Percentiles rank a stretch among this genome's conserved stretches.
phyloP scores from a whole-genome alignment of 2,329 filamentous ascomycete species.

The Colletotrichum kahawae region DNA sequence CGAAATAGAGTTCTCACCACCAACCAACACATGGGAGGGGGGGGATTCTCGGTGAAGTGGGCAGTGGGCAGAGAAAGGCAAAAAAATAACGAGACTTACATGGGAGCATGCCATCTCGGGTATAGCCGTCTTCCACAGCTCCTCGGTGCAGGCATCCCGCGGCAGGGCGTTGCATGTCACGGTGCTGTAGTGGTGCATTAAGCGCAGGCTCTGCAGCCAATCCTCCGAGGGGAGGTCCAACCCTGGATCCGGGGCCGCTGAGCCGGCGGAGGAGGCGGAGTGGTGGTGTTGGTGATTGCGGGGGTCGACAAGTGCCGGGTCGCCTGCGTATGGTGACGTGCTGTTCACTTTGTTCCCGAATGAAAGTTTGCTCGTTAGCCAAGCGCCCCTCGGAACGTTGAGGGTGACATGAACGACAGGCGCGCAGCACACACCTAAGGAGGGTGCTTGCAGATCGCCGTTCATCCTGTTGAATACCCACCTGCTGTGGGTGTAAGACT shows the following conservation, averaged over 20 bases:
- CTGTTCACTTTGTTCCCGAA: background rate
- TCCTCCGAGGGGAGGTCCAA: conserved; percentile 25
- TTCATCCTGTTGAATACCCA: background rate
- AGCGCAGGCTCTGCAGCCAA: conserved; percentile 39
- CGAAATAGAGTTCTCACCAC: background rate
- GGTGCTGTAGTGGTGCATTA: conserved; percentile 40
- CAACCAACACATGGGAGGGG: conserved; percentile 6
- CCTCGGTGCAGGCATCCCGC: conserved; percentile 12
- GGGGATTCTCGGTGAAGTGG: background rate
- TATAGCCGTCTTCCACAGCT: conserved; percentile 19
- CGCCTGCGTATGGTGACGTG: background rate
- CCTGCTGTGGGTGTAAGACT: conserved; percentile 15
- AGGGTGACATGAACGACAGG: background rate
- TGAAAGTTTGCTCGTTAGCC: background rate
- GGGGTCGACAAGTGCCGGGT: background rate
- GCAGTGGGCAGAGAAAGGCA: background rate
- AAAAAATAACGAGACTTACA: background rate
- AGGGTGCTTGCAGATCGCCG: background rate
- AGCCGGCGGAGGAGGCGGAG: background rate
- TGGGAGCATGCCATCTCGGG: conserved; percentile 19
- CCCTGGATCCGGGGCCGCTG: background rate
- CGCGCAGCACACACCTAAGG: background rate
- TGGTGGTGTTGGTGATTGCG: background rate
- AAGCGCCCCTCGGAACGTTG: background rate
- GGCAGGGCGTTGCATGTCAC: conserved; percentile 33